phyloP scores from a whole-genome alignment of 257 asterid species.

The Verbascum thapsus region DNA sequence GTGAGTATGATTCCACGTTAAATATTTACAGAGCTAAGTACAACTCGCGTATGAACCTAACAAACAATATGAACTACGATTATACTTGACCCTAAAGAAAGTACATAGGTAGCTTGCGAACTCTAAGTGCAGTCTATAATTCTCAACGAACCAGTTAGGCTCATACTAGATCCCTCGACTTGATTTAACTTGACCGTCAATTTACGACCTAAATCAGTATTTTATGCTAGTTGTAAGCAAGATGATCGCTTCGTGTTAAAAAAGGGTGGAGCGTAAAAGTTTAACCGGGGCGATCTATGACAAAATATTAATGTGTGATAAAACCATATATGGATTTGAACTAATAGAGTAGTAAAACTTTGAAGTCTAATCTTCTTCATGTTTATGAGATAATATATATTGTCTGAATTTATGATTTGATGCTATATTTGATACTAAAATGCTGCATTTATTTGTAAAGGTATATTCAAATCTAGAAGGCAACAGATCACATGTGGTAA shows the following conservation, averaged over 20 bases:
- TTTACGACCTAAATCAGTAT: not conserved
- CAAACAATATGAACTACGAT: no score
- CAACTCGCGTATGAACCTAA: no score
- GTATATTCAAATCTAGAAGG: constrained; percentile 87
- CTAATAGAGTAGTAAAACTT: constrained; percentile 7
- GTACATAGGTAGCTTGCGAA: no score
- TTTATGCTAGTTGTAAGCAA: constrained; percentile 9
- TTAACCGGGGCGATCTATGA: not conserved
- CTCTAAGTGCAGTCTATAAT: no score
- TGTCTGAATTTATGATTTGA: no score
- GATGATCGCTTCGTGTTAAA: not conserved
- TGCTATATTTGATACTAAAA: constrained; percentile 18
- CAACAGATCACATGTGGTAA: constrained; percentile 80
- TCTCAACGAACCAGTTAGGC: no score
- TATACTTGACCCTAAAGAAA: no score
- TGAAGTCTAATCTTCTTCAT: constrained; percentile 11
- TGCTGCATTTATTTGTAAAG: constrained; percentile 42
- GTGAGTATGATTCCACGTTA: no score
- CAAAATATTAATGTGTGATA: not conserved
- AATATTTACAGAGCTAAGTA: no score
- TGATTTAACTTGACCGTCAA: no score
- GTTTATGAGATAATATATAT: no score
- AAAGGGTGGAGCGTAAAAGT: not conserved
- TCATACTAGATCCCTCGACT: no score
- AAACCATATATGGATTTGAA: not conserved